Base-by-base conservation (phyloP, 2,329 filamentous ascomycete genomes). In the Colletotrichum sp. region DNA sequence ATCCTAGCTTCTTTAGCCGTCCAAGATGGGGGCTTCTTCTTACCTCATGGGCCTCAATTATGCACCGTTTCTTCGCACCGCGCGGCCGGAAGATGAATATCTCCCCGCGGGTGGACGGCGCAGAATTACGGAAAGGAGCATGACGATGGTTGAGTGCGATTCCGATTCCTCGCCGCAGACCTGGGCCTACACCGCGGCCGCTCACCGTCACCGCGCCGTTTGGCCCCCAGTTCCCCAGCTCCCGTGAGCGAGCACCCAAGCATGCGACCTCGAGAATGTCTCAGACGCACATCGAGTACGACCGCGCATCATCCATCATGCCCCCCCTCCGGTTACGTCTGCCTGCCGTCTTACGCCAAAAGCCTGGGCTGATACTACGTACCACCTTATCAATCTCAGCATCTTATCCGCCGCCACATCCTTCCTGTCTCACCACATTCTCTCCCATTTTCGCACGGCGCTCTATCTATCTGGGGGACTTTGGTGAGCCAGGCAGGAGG, bases 221-320 rank as follows among this genome's bases (percentile, higher is more conserved):
- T 26, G 18, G 24, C 24, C 34, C 36, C 36, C 62, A 24, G 28
- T 28, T 21, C n/a, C n/a, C 43, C 24, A 30, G 71, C 32, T 67
- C 66, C 62, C 73, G 73, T 76, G 73, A 76, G 71, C 72, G 72
- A 21, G 52, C 28, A 58, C 61, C 18, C 59, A 76, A 70, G 62
- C 74, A 67, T 70, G 71, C 71, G 63, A 55, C 62, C 55, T 52
- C 32, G 24, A n/a, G 43, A 70, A 26, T 76, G 73, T 76, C 75
- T 75, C 13, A 75, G 74, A 75, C 75, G 71, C 21, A 30, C 43
- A 52, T 52, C 43, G n/a, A 52, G 43, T 30, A 62, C 58, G 13
- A 68, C 30, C 16, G 16, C 30, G 36, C 43, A 48, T 52, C 43
- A 63, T 24, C 59, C 36, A 16, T 24, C 21, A 32, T 38, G 34